These are phyloP conservation scores for Fusarium sublunatum DNA, from an alignment of 2,329 filamentous ascomycete genomes.

Conservation along the genomic window DNA sequence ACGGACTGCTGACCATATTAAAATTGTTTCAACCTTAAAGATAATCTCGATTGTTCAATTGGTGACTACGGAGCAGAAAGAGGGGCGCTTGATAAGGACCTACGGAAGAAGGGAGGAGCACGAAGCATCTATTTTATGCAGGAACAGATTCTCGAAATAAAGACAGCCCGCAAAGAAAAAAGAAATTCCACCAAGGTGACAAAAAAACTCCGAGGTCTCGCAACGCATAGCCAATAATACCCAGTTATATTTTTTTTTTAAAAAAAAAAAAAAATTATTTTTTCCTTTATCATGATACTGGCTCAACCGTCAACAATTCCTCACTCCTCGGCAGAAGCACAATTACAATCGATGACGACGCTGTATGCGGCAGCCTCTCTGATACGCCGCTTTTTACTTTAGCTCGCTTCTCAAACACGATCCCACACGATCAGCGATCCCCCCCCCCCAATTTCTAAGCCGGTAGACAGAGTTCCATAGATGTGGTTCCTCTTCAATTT, in stretches of 20 bases:
- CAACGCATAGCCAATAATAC: conserved; percentile 1
- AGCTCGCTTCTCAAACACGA: conserved; percentile 18
- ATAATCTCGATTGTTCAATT: conserved; percentile 33
- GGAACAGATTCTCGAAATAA: conserved; percentile 19
- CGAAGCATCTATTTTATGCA: conserved; percentile 25
- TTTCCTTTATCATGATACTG: not conserved
- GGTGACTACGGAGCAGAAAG: conserved; percentile 20
- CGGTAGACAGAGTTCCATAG: conserved; percentile 1
- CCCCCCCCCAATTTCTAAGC: conserved; percentile 8
- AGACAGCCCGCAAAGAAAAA: not conserved
- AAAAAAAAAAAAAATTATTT: too few species aligned
- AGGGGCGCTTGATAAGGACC: conserved; percentile 9
- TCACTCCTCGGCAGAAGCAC: conserved; percentile 8
- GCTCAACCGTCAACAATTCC: not conserved
- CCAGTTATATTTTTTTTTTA: too few species aligned
- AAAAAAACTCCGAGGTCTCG: not conserved
- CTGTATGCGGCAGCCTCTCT: conserved; percentile 32
- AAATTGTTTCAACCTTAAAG: conserved; percentile 33
- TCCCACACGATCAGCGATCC: conserved; percentile 33
- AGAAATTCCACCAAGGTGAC: not conserved
- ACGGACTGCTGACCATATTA: not conserved
- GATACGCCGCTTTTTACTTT: conserved; percentile 13
- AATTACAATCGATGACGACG: conserved; percentile 37
- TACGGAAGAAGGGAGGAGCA: conserved; percentile 9
- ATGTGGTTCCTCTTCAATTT: conserved; percentile 9